Evolutionary conservation across 108 stramenopile genomes (phyloP).

Genomic region (Conticribra guillardii): DNA sequence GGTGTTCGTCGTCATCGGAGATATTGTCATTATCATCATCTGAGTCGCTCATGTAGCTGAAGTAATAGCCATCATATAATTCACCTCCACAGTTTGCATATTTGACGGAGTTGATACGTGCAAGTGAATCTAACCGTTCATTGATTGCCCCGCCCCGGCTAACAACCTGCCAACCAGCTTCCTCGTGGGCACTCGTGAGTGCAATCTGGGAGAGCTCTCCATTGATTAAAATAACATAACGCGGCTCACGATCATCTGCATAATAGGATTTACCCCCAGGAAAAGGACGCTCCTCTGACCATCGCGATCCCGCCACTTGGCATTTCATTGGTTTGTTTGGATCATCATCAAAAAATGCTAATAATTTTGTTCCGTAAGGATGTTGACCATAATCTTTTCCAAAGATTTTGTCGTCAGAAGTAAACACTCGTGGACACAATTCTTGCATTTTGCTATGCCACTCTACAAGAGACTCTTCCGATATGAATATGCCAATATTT

Average conservation of each 20-base stretch:
- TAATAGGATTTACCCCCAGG: background rate
- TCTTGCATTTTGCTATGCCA: conserved; percentile 47
- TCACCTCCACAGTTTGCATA: conserved; percentile 1
- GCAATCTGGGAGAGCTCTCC: conserved; percentile 34
- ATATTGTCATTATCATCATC: background rate
- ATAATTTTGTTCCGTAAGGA: conserved; percentile 38
- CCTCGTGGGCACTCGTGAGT: conserved; percentile 33
- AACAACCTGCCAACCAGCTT: conserved; percentile 31
- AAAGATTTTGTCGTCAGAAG: conserved; percentile 34
- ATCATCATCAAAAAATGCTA: conserved; percentile 49
- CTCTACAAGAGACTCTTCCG: conserved; percentile 22
- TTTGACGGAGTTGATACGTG: conserved; percentile 11
- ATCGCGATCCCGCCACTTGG: conserved; percentile 40
- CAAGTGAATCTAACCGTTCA: conserved; percentile 29
- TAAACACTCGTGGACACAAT: conserved; percentile 26
- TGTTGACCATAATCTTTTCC: conserved; percentile 37
- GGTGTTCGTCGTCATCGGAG: background rate
- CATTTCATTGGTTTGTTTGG: conserved; percentile 31
- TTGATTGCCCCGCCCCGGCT: conserved; percentile 9
- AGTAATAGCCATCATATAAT: conserved; percentile 1
- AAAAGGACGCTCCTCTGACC: conserved; percentile 6
- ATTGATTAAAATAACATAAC: conserved; percentile 44
- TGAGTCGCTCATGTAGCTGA: background rate
- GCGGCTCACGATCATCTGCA: conserved; percentile 21
- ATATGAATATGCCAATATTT: conserved; percentile 42